A percentile compares a stretch with the other conserved stretches of the same genome.
phyloP scores from a whole-genome alignment of 352 stramenopile genomes.

The Phytopythium oedochilum region DNA sequence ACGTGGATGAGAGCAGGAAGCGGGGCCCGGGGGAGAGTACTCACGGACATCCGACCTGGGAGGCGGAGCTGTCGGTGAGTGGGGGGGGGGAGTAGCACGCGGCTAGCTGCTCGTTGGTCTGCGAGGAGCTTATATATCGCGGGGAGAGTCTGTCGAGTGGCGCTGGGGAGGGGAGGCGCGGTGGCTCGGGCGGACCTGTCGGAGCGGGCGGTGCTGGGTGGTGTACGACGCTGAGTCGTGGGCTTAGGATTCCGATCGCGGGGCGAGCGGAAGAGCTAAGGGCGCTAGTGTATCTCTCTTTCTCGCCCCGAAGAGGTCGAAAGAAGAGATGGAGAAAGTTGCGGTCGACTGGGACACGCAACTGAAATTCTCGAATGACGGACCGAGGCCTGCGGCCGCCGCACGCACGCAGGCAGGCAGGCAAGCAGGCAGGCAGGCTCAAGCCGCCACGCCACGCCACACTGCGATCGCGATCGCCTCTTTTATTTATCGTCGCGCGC shows the following conservation, averaged over 20 bases:
- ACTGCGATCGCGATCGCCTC: too few relatives aligned
- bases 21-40: conserved; percentile 15
- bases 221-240: conserved; percentile 34
- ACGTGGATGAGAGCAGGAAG: conserved; percentile 32
- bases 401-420: too few relatives aligned
- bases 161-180: neutral
- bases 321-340: conserved; percentile 29
- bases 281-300: conserved; percentile 27
- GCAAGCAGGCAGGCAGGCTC: too few relatives aligned
- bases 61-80: conserved; percentile 13
- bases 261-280: conserved; percentile 30
- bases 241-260: conserved; percentile 32
- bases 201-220: conserved; percentile 12
- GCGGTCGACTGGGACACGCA: conserved; percentile 1
- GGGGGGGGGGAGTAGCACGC: conserved; percentile 8
- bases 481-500: neutral
- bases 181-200: conserved; percentile 9
- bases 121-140: neutral
- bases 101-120: neutral
- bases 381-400: too few relatives aligned
- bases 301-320: conserved; percentile 25
- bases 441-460: too few relatives aligned
- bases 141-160: neutral
- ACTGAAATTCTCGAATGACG: conserved; percentile 3
- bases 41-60: conserved; percentile 27